A percentile compares a stretch with the other conserved stretches of the same genome.
phyloP scores from a whole-genome alignment of 305 asterid species.

The Solanum hybrid region DNA sequence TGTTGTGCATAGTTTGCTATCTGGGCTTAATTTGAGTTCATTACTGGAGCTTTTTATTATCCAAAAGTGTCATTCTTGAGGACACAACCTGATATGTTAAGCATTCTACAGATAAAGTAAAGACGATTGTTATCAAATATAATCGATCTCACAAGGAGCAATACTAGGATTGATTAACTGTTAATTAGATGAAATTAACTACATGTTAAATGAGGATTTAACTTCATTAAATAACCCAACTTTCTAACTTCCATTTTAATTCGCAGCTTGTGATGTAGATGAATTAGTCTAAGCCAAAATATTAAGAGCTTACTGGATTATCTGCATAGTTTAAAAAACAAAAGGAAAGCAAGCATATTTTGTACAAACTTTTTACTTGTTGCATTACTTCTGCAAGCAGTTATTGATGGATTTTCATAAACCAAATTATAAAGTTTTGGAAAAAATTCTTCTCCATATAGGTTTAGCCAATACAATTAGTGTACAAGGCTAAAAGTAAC shows the following conservation, averaged over 20 bases:
- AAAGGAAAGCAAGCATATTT: background rate
- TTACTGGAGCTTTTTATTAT: background rate
- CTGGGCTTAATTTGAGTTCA: background rate
- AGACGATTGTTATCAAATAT: background rate
- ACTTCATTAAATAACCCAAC: background rate
- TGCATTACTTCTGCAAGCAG: background rate
- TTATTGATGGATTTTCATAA: background rate
- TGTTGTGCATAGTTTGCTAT: background rate
- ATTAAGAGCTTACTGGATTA: background rate
- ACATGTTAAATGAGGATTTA: background rate
- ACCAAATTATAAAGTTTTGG: background rate
- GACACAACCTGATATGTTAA: background rate
- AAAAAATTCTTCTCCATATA: background rate
- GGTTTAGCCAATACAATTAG: background rate
- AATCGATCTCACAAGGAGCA: background rate
- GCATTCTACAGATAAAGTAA: background rate
- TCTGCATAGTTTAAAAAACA: background rate
- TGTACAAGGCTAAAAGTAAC: background rate
- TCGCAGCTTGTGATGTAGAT: background rate
- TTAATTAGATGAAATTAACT: background rate
- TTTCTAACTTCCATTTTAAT: background rate
- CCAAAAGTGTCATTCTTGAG: background rate
- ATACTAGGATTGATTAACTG: background rate
- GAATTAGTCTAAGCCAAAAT: background rate
- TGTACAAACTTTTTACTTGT: background rate